These are phyloP conservation scores for Saccharum hybrid DNA, from an alignment of 202 grass and related monocot species.

Conservation along the genomic window DNA sequence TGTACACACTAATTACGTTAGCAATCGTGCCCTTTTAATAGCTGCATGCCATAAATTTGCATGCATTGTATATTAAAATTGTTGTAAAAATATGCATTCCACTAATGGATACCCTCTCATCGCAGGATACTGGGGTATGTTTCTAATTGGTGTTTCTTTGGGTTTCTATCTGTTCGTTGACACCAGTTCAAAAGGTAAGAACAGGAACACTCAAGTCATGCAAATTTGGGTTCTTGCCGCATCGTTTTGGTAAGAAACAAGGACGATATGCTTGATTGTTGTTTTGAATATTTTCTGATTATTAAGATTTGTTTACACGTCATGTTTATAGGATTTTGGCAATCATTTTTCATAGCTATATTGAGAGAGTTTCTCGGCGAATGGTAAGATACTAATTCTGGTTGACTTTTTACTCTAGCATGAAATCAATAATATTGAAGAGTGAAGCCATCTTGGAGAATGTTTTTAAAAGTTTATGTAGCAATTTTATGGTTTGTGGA, in stretches of 20 bases:
- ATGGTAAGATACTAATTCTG: conserved; percentile 69
- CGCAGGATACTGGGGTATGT: conserved; percentile 93
- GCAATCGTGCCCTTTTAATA: neutral
- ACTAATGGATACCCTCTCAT: conserved; percentile 49
- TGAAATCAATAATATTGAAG: neutral
- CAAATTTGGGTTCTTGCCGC: conserved; percentile 66
- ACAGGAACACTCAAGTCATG: conserved; percentile 47
- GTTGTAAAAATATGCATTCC: conserved; percentile 1
- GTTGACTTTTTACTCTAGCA: neutral
- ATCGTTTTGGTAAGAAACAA: conserved; percentile 73
- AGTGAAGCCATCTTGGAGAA: neutral
- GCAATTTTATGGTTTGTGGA: conserved; percentile 27
- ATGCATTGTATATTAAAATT: conserved; percentile 13
- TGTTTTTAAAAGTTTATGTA: neutral
- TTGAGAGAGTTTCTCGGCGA: conserved; percentile 85
- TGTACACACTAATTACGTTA: conserved; percentile 14
- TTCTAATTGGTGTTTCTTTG: conserved; percentile 82
- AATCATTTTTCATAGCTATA: conserved; percentile 65
- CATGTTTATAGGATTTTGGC: conserved; percentile 63
- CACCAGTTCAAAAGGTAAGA: conserved; percentile 59
- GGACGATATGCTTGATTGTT: neutral
- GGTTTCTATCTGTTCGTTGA: conserved; percentile 66
- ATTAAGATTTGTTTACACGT: conserved; percentile 26
- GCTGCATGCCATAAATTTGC: conserved; percentile 10
- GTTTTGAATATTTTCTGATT: conserved; percentile 21